Percentiles rank a stretch among this genome's conserved stretches.
phyloP scores from a whole-genome alignment of 208 protist genomes.

The Leishmania tarentolae region DNA sequence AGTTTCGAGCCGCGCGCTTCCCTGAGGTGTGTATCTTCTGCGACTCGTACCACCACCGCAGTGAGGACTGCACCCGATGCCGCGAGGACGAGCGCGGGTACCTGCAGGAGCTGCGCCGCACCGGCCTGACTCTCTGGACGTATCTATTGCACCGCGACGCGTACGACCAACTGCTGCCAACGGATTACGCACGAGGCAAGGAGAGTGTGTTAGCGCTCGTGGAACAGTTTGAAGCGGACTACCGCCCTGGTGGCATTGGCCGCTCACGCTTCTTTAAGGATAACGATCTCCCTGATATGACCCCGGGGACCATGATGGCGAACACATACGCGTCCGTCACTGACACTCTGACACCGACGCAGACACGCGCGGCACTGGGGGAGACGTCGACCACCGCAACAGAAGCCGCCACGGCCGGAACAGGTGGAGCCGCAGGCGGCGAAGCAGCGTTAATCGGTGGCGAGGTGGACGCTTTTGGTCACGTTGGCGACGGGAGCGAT shows the following conservation, averaged over 20 bases:
- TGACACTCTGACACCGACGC: conserved; percentile 1
- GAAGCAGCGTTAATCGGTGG: conserved; percentile 1
- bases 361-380: background rate
- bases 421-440: background rate
- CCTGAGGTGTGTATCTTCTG: conserved; percentile 88
- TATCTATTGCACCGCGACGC: conserved; percentile 60
- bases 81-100: conserved; percentile 64
- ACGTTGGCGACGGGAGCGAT: background rate
- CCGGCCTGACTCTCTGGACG: conserved; percentile 69
- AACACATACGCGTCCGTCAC: conserved; percentile 34
- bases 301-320: conserved; percentile 6
- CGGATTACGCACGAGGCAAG: conserved; percentile 57
- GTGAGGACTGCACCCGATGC: conserved; percentile 58
- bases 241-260: conserved; percentile 73
- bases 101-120: conserved; percentile 67
- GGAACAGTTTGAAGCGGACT: conserved; percentile 71
- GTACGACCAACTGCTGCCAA: conserved; percentile 77
- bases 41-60: conserved; percentile 73
- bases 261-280: conserved; percentile 67
- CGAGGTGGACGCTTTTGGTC: background rate
- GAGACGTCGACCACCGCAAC: background rate
- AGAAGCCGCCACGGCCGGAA: background rate
- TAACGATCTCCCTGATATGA: conserved; percentile 53
- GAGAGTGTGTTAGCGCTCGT: conserved; percentile 59
- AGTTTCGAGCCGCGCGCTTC: conserved; percentile 65